Conservation (phyloP, 1,139 yeast genomes). For the Candida sp. region DNA sequence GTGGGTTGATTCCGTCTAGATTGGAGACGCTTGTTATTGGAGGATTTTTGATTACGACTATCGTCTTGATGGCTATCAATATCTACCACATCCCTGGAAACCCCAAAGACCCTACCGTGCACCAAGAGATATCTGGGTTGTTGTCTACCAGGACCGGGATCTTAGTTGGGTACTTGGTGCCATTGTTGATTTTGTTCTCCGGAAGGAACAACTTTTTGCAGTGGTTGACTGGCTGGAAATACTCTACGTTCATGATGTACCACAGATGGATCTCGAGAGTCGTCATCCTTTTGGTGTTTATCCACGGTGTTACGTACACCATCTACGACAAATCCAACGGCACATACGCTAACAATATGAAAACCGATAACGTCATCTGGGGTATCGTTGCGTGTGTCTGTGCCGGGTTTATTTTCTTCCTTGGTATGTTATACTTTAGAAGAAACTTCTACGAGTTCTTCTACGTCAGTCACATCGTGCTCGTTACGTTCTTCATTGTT, state of each 20-base stretch:
- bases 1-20: conserved; percentile 27
- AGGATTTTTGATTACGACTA: conserved; percentile 49
- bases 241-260: conserved; percentile 29
- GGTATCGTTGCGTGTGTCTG: conserved; percentile 49
- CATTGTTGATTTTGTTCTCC: conserved; percentile 31
- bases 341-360: conserved; percentile 19
- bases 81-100: conserved; percentile 24
- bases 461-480: conserved; percentile 36
- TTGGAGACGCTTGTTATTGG: conserved; percentile 26
- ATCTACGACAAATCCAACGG: conserved; percentile 12
- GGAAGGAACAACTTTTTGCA: conserved; percentile 36
- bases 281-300: conserved; percentile 22
- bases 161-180: conserved; percentile 24
- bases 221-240: conserved; percentile 35
- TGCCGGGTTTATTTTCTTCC: conserved; percentile 36
- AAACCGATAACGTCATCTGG: conserved; percentile 35
- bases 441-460: conserved; percentile 44
- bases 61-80: conserved; percentile 36
- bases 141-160: conserved; percentile 36
- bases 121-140: conserved; percentile 16
- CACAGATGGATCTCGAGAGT: conserved; percentile 37
- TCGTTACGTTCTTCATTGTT: conserved; percentile 39
- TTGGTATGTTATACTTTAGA: conserved; percentile 39
- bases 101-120: conserved; percentile 19
- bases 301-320: conserved; percentile 29